Conservation (phyloP, 805 yeast species). For the Ogataea glucozyma region DNA sequence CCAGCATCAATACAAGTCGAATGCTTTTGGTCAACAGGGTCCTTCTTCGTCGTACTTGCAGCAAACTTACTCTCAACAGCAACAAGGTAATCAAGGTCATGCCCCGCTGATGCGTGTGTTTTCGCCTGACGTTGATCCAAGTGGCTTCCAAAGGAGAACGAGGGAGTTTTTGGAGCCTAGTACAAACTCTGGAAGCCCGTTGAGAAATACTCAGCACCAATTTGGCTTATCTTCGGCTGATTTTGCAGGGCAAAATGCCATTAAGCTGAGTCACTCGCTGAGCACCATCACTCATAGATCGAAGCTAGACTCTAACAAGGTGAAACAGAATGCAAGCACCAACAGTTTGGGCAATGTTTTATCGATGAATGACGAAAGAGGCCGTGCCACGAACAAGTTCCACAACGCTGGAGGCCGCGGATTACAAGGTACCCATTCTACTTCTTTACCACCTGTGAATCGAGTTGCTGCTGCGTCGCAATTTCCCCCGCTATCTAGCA, state of each 20-base stretch:
- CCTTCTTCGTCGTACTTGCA: slow-evolving; percentile 13
- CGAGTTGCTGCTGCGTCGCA: slow-evolving; percentile 14
- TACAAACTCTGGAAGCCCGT: slow-evolving; percentile 8
- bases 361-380: slow-evolving; percentile 19
- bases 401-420: slow-evolving; percentile 19
- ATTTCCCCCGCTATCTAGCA: not conserved
- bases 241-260: slow-evolving; percentile 30
- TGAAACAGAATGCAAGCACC: slow-evolving; percentile 10
- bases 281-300: slow-evolving; percentile 31
- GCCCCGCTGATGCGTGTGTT: slow-evolving; percentile 28
- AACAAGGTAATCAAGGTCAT: too few relatives aligned
- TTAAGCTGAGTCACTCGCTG: slow-evolving; percentile 32
- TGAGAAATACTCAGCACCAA: slow-evolving; percentile 5
- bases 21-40: slow-evolving; percentile 6
- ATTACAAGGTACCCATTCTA: slow-evolving; percentile 19
- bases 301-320: slow-evolving; percentile 25
- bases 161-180: slow-evolving; percentile 20
- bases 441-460: slow-evolving; percentile 29
- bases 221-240: slow-evolving; percentile 23
- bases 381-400: slow-evolving; percentile 21
- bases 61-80: slow-evolving; percentile 8
- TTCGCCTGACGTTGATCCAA: slow-evolving; percentile 31
- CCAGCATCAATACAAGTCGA: slow-evolving; percentile 14
- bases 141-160: slow-evolving; percentile 24
- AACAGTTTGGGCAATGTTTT: slow-evolving; percentile 8